Base-by-base conservation (phyloP, 192 early-diverging fungal species). In the Umbelopsis isabellina region DNA sequence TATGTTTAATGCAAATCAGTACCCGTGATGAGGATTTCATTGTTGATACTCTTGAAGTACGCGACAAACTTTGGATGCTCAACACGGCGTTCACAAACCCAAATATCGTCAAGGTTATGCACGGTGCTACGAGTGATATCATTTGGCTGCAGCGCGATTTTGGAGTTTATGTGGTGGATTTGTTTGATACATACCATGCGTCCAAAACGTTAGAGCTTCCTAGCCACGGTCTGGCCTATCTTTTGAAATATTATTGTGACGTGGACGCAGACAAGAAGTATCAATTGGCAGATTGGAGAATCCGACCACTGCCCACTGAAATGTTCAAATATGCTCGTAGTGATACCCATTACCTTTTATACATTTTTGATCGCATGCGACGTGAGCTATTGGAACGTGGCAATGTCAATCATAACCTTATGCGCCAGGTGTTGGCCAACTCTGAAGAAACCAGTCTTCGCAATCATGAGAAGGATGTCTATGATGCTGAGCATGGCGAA, bases 71-170 rank as follows among this genome's bases (percentile, higher is more conserved):
- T 50, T 87, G 88, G 66, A 68, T 82, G 15, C 79, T 99, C n/a
- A 99, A 99, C 80, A 74, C 85, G 6, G 80, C 87, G 9, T 97
- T 98, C 49, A 90, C 96, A 0, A 88, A 99, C 75, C 96, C 98
- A 13, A 78, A 79, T 8, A 90, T 92, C 33, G 81, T 95, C 78
- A 99, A 99, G 77, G 91, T 86, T 8, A 80, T 99, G 37, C 98
- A 99, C 74, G 98, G 98, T 76, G 97, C 98, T n/a, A 93, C 97
- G 21, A 87, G 79, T 78, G 98, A 99, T 87, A 88, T 99, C 20
- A 76, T 88, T 65, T 99, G 98, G 98, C 84, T 99, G 66, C 98
- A 99, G 80, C 87, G 91, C 21, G 98, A 99, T 71, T 98, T 99
- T 79, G 96, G 95, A 25, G 80, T 97, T 8, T 99, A 99, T 69